Evolutionary conservation across 768 basidiomycete species (phyloP).

Genomic region (Lactarius sp.): DNA sequence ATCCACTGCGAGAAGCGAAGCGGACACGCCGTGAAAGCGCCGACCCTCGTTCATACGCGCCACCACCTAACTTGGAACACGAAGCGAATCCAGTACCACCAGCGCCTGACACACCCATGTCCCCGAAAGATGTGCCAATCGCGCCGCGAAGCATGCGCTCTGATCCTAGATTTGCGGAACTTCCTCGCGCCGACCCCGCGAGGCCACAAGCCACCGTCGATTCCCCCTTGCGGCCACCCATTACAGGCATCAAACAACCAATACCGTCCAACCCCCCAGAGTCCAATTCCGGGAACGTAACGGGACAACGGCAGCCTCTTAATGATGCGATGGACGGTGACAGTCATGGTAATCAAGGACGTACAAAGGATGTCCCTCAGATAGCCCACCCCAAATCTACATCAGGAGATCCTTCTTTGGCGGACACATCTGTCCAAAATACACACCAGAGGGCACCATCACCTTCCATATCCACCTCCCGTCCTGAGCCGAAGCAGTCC

Average conservation of each 20-base stretch:
- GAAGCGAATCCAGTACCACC: background rate
- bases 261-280: background rate
- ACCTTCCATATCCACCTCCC: background rate
- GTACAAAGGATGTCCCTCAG: background rate
- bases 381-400: background rate
- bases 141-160: background rate
- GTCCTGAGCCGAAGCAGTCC: background rate
- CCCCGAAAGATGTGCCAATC: background rate
- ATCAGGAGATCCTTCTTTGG: background rate
- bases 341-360: background rate
- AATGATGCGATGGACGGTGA: background rate
- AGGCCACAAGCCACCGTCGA: background rate
- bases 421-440: background rate
- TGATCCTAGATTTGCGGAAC: background rate
- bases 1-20: conserved; percentile 1
- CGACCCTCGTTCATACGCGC: background rate
- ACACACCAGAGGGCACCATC: background rate
- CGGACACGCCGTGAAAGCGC: background rate
- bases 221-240: background rate
- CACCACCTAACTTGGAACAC: background rate
- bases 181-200: background rate
- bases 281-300: background rate
- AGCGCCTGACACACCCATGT: background rate
- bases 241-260: background rate
- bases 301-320: background rate